Conservation (phyloP, 495 filamentous ascomycete species). For the Aspergillus haitiensis region DNA sequence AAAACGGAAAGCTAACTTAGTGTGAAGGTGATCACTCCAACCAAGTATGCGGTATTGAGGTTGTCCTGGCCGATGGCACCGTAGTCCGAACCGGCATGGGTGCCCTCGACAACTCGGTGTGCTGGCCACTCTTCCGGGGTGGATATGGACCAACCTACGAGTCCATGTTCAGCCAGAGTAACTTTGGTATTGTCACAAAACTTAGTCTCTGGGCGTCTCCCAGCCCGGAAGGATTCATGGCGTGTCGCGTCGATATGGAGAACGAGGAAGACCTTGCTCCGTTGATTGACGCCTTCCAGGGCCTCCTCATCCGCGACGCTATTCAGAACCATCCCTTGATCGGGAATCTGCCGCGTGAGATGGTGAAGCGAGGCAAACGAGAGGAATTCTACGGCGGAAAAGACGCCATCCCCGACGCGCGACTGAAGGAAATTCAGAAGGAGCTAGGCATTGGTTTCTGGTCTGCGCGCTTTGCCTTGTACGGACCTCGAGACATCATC, state of each 20-base stretch:
- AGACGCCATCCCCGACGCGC: slow-evolving; percentile 4
- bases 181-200: slow-evolving; percentile 59
- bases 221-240: slow-evolving; percentile 31
- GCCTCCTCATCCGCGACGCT: neutral
- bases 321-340: slow-evolving; percentile 22
- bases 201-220: slow-evolving; percentile 61
- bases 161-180: slow-evolving; percentile 59
- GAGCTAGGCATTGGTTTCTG: slow-evolving; percentile 4
- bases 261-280: neutral
- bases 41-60: slow-evolving; percentile 18
- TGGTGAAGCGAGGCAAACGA: neutral
- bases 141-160: slow-evolving; percentile 58
- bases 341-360: slow-evolving; percentile 16
- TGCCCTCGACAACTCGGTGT: slow-evolving; percentile 26
- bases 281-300: slow-evolving; percentile 3
- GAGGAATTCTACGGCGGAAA: slow-evolving; percentile 1
- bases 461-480: slow-evolving; percentile 1
- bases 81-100: slow-evolving; percentile 21
- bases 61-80: slow-evolving; percentile 14
- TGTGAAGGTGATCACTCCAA: slow-evolving; percentile 12
- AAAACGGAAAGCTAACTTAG: slow-evolving; percentile 28
- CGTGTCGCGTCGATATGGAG: slow-evolving; percentile 17
- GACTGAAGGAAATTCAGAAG: slow-evolving; percentile 5
- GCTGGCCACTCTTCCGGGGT: slow-evolving; percentile 52
- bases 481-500: slow-evolving; percentile 2